Percentiles rank a stretch among this genome's conserved stretches.
Conservation (phyloP, 768 basidiomycete species). For the Xanthoconium purpureum region DNA sequence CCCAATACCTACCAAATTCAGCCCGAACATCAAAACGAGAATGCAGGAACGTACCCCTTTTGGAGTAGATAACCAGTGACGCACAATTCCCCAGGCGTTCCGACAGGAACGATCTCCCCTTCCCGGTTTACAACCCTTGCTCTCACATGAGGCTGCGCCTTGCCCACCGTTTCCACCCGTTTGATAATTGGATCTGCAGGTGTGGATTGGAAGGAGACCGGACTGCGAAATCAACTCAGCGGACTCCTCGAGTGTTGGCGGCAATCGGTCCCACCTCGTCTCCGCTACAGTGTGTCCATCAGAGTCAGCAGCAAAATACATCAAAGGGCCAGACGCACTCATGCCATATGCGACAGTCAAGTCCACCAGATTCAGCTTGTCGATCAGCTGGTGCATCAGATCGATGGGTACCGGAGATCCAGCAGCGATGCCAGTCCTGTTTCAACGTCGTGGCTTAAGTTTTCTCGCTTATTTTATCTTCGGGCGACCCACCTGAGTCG, state of each 20-base stretch:
- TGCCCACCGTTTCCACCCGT: slow-evolving; percentile 81
- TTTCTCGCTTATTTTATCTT: no score
- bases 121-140: slow-evolving; percentile 64
- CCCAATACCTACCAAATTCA: slow-evolving; percentile 61
- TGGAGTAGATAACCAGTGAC: slow-evolving; percentile 76
- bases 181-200: slow-evolving; percentile 65
- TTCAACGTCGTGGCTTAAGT: neutral
- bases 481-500: slow-evolving; percentile 47
- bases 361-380: slow-evolving; percentile 62
- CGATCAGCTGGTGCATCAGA: slow-evolving; percentile 70
- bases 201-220: slow-evolving; percentile 80
- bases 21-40: neutral
- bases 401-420: slow-evolving; percentile 78
- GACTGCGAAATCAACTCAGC: slow-evolving; percentile 40
- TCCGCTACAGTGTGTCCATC: slow-evolving; percentile 48
- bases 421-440: slow-evolving; percentile 79
- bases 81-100: slow-evolving; percentile 71
- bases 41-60: slow-evolving; percentile 52
- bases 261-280: slow-evolving; percentile 46
- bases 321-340: slow-evolving; percentile 50
- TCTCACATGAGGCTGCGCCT: slow-evolving; percentile 69
- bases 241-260: neutral
- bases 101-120: slow-evolving; percentile 65
- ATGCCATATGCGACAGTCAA: slow-evolving; percentile 83
- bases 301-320: slow-evolving; percentile 4